phyloP scores from a whole-genome alignment of 177 flowering plant species.

The Vitis hybrid region DNA sequence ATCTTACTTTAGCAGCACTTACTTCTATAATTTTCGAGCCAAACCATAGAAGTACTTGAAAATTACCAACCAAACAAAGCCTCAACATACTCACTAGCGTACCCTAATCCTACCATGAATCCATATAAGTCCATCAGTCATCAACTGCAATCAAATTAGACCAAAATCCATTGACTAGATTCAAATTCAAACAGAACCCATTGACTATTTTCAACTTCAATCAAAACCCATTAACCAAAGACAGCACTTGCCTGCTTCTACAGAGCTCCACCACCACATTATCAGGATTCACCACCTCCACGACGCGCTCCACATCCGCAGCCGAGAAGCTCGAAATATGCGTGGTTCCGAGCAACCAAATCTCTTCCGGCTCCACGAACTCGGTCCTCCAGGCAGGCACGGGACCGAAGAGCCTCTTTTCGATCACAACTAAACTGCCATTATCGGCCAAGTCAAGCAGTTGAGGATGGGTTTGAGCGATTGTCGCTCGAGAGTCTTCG shows the following conservation, averaged over 20 bases:
- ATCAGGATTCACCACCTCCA: slow-evolving; percentile 65
- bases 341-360: slow-evolving; percentile 78
- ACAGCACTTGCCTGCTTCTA: slow-evolving; percentile 76
- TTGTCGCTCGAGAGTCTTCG: slow-evolving; percentile 33
- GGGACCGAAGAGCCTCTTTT: slow-evolving; percentile 71
- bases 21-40: too few species aligned
- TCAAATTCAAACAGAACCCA: not conserved
- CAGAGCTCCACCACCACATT: slow-evolving; percentile 96
- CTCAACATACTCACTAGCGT: too few species aligned
- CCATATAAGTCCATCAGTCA: too few species aligned
- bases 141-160: not conserved
- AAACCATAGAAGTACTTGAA: too few species aligned
- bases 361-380: slow-evolving; percentile 78
- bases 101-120: too few species aligned
- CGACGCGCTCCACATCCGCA: slow-evolving; percentile 68
- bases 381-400: slow-evolving; percentile 78
- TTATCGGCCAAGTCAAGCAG: slow-evolving; percentile 66
- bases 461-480: slow-evolving; percentile 56
- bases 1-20: too few species aligned
- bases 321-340: slow-evolving; percentile 60
- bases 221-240: not conserved
- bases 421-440: slow-evolving; percentile 61
- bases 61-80: too few species aligned
- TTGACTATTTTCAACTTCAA: not conserved
- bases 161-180: not conserved